These are phyloP conservation scores for Fusarium heterosporum DNA, from an alignment of 2,329 filamentous ascomycete species.

Conservation along the genomic window DNA sequence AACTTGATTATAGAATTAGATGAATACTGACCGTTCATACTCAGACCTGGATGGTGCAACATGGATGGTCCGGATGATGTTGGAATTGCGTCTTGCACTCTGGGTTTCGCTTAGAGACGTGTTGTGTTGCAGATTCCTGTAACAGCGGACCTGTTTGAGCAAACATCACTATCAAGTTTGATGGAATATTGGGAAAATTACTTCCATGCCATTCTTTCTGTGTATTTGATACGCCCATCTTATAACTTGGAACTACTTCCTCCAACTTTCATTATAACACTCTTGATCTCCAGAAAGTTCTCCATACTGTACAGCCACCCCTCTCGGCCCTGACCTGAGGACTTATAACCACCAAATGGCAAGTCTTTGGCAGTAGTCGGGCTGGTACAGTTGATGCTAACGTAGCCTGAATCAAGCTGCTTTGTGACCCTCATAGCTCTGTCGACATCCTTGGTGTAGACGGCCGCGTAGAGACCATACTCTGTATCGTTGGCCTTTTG, in stretches of 20 bases:
- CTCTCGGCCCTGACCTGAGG: slow-evolving; percentile 28
- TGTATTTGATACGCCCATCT: neutral
- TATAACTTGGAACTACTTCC: slow-evolving; percentile 8
- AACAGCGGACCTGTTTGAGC: no score
- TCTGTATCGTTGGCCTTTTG: slow-evolving; percentile 57
- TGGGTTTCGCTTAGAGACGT: no score
- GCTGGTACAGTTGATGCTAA: slow-evolving; percentile 65
- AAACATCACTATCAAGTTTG: no score
- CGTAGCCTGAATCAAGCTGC: slow-evolving; percentile 69
- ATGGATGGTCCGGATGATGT: no score
- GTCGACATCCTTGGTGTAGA: slow-evolving; percentile 67
- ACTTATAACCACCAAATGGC: slow-evolving; percentile 38
- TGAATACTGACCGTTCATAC: no score
- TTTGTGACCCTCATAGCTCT: slow-evolving; percentile 60
- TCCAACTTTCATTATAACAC: slow-evolving; percentile 40
- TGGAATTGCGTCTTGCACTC: no score
- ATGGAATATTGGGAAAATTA: no score
- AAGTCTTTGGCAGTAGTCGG: slow-evolving; percentile 19
- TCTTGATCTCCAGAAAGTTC: slow-evolving; percentile 40
- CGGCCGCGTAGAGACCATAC: slow-evolving; percentile 66
- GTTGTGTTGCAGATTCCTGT: no score
- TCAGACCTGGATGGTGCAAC: no score
- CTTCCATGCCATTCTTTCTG: no score
- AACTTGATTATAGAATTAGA: no score
- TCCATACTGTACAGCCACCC: slow-evolving; percentile 33